These are phyloP conservation scores for Corylus avellana DNA, from an alignment of 306 rosid species.

Conservation along the genomic window DNA sequence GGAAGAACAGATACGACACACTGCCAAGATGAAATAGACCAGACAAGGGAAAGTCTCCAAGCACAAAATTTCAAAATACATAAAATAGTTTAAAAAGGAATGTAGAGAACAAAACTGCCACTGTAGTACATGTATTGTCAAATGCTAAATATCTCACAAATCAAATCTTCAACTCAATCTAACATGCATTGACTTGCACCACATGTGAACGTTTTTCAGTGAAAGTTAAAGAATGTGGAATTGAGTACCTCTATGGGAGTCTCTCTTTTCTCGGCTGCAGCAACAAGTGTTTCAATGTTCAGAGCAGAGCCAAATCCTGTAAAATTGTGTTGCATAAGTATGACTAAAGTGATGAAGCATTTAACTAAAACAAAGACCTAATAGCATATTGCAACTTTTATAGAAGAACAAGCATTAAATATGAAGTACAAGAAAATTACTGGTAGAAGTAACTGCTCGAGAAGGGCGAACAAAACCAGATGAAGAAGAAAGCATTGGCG, in stretches of 20 bases:
- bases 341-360: slow-evolving; percentile 6
- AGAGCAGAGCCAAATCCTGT: slow-evolving; percentile 97
- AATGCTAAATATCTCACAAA: neutral
- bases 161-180: neutral
- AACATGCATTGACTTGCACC: neutral
- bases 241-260: slow-evolving; percentile 82
- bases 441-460: slow-evolving; percentile 68
- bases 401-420: slow-evolving; percentile 1
- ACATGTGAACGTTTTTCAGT: slow-evolving; percentile 12
- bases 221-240: slow-evolving; percentile 6
- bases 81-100: neutral
- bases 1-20: too few relatives aligned
- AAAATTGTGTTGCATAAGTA: slow-evolving; percentile 21
- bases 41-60: neutral
- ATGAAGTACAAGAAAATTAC: slow-evolving; percentile 44
- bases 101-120: neutral
- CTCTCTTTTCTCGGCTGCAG: slow-evolving; percentile 98
- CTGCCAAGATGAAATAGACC: neutral
- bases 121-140: neutral
- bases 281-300: slow-evolving; percentile 91
- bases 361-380: slow-evolving; percentile 25
- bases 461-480: slow-evolving; percentile 79
- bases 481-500: slow-evolving; percentile 62
- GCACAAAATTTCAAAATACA: neutral
- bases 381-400: slow-evolving; percentile 10